phyloP scores from a whole-genome alignment of 2,329 filamentous ascomycete species.

The Diplodia corticola region DNA sequence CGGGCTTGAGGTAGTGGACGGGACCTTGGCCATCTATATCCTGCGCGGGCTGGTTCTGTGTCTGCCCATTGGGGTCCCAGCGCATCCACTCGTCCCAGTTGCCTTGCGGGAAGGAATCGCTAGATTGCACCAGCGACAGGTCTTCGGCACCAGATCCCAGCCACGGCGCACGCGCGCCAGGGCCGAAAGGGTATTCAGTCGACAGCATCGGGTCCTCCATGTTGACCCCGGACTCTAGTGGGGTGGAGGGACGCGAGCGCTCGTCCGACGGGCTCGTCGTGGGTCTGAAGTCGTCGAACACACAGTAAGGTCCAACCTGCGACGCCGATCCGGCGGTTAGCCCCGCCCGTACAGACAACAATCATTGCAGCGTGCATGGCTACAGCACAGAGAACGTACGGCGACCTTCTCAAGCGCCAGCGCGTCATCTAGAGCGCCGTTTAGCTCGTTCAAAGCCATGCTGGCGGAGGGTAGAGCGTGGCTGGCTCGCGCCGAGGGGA shows the following conservation, averaged over 20 bases:
- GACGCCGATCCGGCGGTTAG: conserved; percentile 30
- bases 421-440: conserved; percentile 36
- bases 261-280: conserved; percentile 24
- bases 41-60: conserved; percentile 21
- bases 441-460: conserved; percentile 31
- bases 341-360: conserved; percentile 23
- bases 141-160: conserved; percentile 36
- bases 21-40: conserved; percentile 32
- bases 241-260: conserved; percentile 5
- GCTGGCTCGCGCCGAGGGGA: conserved; percentile 11
- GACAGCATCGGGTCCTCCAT: conserved; percentile 41
- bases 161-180: conserved; percentile 37
- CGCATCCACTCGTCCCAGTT: conserved; percentile 52
- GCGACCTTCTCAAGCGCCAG: conserved; percentile 41
- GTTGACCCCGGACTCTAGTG: conserved; percentile 24
- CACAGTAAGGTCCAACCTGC: conserved; percentile 43
- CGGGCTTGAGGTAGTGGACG: conserved; percentile 32
- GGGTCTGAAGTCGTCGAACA: conserved; percentile 39
- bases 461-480: background rate
- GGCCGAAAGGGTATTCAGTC: conserved; percentile 35
- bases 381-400: conserved; percentile 33
- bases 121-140: conserved; percentile 33
- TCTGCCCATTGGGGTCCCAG: conserved; percentile 46
- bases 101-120: conserved; percentile 35
- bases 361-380: background rate